A percentile compares a stretch with the other conserved stretches of the same genome.
Evolutionary conservation across 2,329 filamentous ascomycete genomes (phyloP).

Genomic region (Colletotrichum salicis): DNA sequence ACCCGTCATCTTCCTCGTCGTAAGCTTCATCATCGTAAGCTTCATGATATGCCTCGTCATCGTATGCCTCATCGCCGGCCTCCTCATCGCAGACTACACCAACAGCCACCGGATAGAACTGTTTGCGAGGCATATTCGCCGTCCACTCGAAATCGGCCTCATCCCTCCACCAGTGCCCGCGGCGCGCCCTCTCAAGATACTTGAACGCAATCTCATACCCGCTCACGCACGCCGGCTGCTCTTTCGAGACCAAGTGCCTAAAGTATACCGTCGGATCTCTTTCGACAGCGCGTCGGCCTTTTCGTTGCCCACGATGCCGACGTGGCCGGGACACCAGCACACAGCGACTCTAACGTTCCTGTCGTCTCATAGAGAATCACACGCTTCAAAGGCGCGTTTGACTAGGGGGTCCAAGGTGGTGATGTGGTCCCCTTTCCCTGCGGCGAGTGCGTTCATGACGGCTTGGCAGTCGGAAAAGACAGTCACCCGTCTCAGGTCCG

Average conservation of each 20-base stretch:
- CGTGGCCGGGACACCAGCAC: conserved; percentile 24
- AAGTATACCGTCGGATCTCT: not conserved
- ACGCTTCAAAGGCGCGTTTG: conserved; percentile 13
- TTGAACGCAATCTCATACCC: not conserved
- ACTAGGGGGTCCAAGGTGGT: conserved; percentile 6
- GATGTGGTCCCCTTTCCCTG: not conserved
- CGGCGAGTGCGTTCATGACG: not conserved
- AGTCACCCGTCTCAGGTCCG: not conserved
- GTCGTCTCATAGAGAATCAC: not conserved
- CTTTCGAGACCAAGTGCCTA: not conserved
- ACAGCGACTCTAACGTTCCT: not conserved
- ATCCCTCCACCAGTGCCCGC: not conserved
- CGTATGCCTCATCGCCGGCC: not conserved
- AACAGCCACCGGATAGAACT: too few relatives aligned
- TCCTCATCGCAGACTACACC: too few relatives aligned
- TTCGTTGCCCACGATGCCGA: conserved; percentile 14
- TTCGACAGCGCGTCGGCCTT: not conserved
- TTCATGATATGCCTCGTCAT: too few relatives aligned
- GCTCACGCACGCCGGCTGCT: not conserved
- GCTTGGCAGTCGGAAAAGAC: conserved; percentile 22
- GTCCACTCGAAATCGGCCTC: not conserved
- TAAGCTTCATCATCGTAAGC: too few relatives aligned
- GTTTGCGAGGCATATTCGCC: too few relatives aligned
- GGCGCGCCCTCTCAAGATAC: not conserved
- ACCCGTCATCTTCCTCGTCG: too few relatives aligned